These are phyloP conservation scores for Neltuma alba DNA, from an alignment of 306 rosid genomes.

Conservation along the genomic window DNA sequence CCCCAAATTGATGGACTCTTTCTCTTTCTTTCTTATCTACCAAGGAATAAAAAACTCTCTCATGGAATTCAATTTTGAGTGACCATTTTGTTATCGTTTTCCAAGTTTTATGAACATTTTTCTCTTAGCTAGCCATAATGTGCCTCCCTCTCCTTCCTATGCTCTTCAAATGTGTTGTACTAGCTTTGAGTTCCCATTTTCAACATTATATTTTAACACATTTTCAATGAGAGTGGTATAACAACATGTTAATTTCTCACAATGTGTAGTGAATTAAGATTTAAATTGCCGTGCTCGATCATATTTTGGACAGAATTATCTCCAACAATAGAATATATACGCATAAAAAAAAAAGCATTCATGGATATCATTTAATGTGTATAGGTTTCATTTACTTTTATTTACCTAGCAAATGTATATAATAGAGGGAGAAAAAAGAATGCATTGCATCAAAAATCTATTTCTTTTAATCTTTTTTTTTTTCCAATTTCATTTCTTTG, in stretches of 20 bases:
- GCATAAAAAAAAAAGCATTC: no score
- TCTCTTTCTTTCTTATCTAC: neutral
- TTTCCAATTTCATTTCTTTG: neutral
- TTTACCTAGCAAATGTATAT: neutral
- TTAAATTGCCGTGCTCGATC: fast-evolving
- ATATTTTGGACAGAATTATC: no score
- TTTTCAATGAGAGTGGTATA: no score
- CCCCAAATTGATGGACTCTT: neutral
- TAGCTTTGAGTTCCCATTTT: neutral
- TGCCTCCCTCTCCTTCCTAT: neutral
- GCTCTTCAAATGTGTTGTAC: neutral
- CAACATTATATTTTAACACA: neutral
- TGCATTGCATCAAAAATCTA: no score
- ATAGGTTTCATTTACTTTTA: neutral
- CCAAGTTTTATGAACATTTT: neutral
- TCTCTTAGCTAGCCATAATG: neutral
- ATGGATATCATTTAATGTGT: neutral
- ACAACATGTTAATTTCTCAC: no score
- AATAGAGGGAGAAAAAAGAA: no score
- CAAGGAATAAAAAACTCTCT: neutral
- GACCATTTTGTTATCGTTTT: neutral
- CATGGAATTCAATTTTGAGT: neutral
- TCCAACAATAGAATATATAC: no score
- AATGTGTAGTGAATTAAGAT: no score
- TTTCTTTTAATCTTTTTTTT: neutral